Evolutionary conservation across 768 basidiomycete species (phyloP), one percentile per base, ranked within the genome.

Genomic region (Trametes maxima): DNA sequence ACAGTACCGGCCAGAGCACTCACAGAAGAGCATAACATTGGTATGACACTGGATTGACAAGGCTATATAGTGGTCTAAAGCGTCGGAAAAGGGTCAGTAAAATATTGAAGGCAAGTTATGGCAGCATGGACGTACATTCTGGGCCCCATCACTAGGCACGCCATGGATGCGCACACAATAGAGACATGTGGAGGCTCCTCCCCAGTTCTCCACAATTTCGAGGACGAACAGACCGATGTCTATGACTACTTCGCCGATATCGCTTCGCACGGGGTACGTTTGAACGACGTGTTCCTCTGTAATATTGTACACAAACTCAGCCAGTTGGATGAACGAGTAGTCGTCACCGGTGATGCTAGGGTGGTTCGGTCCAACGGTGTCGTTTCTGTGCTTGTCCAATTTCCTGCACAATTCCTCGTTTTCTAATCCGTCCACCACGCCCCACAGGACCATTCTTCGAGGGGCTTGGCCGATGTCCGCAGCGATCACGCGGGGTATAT

Each of bases 101-200:
- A n/a, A 13, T 40, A n/a, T 14, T 40, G 39, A n/a, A 13, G 39
- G 17, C 39, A 40, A 40, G 12, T 13, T 14, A 40, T 13, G 14
- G 12, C 39, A 40, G 12, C 39, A n/a, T 40, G 39, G 14, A 40
- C 39, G 12, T n/a, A 40, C 39, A n/a, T 13, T 40, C 17, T 40
- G 39, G 17, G 12, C 17, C 14, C 14, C 39, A 40, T 40, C 14
- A n/a, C 39, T 13, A n/a, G 39, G 14, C 14, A 14, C 21, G 22
- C 54, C 54, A 16, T 55, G 54, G 8, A 55, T 46, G 46, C 54
- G 54, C 11, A 55, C 44, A 17, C 54, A 43, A 21, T 55, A 55
- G 16, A 55, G 19, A 40, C 54, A 55, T 13, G 44, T 46, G 1
- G 5, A 7, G 3, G 3, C 2, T 13, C 28, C 43, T 17, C 54